phyloP scores from a whole-genome alignment of 2,329 filamentous ascomycete genomes.

The Aspergillus brasiliensis region DNA sequence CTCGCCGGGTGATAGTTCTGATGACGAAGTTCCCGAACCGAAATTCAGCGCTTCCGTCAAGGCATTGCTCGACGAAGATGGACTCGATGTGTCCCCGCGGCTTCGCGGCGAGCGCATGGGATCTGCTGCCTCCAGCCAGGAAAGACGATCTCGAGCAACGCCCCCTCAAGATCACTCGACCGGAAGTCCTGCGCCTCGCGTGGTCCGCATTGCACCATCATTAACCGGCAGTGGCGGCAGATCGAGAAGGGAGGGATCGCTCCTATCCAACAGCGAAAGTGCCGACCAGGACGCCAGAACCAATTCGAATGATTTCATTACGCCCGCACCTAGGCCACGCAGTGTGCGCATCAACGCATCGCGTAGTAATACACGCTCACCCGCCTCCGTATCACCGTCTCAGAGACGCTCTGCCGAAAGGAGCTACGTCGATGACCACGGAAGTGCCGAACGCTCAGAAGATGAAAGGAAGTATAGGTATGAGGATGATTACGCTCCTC shows the following conservation, averaged over 20 bases:
- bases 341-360: slow-evolving; percentile 46
- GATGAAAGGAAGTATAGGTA: slow-evolving; percentile 35
- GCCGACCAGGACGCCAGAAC: slow-evolving; percentile 28
- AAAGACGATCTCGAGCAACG: slow-evolving; percentile 37
- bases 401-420: slow-evolving; percentile 34
- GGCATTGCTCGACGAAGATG: slow-evolving; percentile 67
- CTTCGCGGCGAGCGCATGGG: slow-evolving; percentile 31
- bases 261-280: slow-evolving; percentile 39
- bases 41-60: slow-evolving; percentile 93
- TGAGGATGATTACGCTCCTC: slow-evolving; percentile 38
- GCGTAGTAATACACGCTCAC: slow-evolving; percentile 45
- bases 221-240: slow-evolving; percentile 29
- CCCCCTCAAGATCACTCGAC: slow-evolving; percentile 42
- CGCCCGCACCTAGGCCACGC: slow-evolving; percentile 48
- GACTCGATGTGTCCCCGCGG: slow-evolving; percentile 52
- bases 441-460: slow-evolving; percentile 37
- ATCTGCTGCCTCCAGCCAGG: slow-evolving; percentile 31
- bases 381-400: slow-evolving; percentile 41
- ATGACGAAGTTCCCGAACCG: slow-evolving; percentile 88
- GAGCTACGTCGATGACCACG: slow-evolving; percentile 33
- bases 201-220: slow-evolving; percentile 43
- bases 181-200: slow-evolving; percentile 46
- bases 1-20: slow-evolving; percentile 78
- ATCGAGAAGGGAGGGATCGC: slow-evolving; percentile 42
- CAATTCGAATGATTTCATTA: slow-evolving; percentile 44